Conservation (phyloP, 148 eudicot genomes). For the Rhododendron griersonianum region DNA sequence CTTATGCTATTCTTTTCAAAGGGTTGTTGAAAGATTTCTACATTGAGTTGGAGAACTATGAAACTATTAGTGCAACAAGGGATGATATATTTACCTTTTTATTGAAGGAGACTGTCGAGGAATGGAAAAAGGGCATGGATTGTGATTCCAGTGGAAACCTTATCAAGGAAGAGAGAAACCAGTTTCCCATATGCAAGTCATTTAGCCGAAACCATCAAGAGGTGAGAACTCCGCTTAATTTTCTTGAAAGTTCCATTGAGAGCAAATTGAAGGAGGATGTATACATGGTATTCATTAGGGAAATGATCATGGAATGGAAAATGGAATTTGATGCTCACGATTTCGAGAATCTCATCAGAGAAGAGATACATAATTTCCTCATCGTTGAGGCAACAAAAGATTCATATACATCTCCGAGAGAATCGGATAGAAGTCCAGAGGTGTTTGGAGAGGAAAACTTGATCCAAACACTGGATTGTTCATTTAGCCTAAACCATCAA, state of each 20-base stretch:
- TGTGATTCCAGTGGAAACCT: not conserved
- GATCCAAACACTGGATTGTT: conserved; percentile 24
- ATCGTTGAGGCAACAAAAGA: conserved; percentile 27
- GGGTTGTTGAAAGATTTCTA: conserved; percentile 25
- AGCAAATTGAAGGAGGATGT: conserved; percentile 30
- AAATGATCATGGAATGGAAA: conserved; percentile 16
- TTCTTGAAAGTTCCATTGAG: not conserved
- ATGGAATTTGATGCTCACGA: conserved; percentile 22
- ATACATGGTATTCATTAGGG: conserved; percentile 22
- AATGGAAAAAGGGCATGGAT: conserved; percentile 3
- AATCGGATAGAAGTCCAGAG: not conserved
- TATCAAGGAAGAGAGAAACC: conserved; percentile 4
- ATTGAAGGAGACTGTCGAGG: conserved; percentile 6
- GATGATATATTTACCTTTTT: conserved; percentile 3
- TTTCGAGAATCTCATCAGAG: conserved; percentile 23
- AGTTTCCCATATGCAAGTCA: conserved; percentile 5
- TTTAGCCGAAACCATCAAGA: not conserved
- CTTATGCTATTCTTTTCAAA: conserved; percentile 18
- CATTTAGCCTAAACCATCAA: not conserved
- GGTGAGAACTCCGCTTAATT: not conserved
- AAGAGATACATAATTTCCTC: conserved; percentile 24
- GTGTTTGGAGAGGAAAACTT: conserved; percentile 14
- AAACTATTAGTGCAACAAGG: conserved; percentile 2
- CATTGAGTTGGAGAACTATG: conserved; percentile 16
- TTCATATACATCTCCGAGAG: not conserved